Base-by-base conservation (phyloP, 2,329 filamentous ascomycete species). In the Alternaria conjuncta region DNA sequence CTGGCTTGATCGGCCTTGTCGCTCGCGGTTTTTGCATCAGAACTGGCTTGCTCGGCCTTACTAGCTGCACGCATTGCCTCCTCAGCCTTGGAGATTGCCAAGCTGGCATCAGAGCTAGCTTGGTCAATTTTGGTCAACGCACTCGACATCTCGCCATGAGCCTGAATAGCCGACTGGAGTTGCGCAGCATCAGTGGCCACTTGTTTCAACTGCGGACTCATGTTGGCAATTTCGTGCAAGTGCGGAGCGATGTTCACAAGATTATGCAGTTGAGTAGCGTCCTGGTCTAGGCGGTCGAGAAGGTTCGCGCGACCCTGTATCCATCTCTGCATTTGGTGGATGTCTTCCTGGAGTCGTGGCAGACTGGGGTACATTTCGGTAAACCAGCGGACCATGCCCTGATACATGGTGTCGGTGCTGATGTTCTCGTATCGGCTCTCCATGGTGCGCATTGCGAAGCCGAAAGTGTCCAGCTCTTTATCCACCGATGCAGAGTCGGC, bases 381-480 rank as follows among this genome's bases (percentile, higher is more conserved):
- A 28, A 77, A 68, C 69, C 67, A 71, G n/a, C 65, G 53, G 1
- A 69, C 67, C 66, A 77, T 77, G 47, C 62, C 61, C 18, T 71
- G 68, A 45, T 71, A 46, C 10, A 75, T 21, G 8, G 71, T 60
- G 15, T 69, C 69, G 0, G 74, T 74, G 9, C 55, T 66, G 28
- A 77, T 75, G 15, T 76, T 77, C n/a, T 75, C 63, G 25, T 71
- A 76, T 26, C 72, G 71, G 18, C 57, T 30, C 23, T 73, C 63
- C 3, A 77, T 54, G 10, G 43, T 61, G 9, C 58, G 64, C 1
- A 72, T 18, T 11, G 65, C 56, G 26, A 49, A 21, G 18, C n/a
- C 58, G 3, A 71, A 46, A 3, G 11, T 20, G 25, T 68, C 64
- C 4, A 62, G 44, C 8, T 57, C 43, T 15, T 50, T 41, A 5